Conservation (phyloP, 805 yeast species). For the Wickerhamomyces bisporus region DNA sequence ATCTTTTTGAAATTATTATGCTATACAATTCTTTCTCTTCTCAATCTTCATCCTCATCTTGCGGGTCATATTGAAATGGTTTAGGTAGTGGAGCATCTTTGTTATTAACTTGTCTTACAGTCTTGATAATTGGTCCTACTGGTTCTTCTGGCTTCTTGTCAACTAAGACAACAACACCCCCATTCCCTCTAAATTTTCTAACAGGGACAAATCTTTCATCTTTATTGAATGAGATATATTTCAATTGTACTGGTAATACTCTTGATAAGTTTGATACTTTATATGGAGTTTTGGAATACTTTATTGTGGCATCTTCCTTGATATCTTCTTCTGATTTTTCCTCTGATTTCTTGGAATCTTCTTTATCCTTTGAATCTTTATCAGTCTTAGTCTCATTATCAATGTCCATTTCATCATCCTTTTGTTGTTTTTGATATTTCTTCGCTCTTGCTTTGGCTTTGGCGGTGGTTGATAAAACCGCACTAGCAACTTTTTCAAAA, state of each 20-base stretch:
- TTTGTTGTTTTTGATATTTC: constrained; percentile 48
- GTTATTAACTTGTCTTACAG: constrained; percentile 73
- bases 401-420: constrained; percentile 44
- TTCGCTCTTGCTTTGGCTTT: constrained; percentile 92
- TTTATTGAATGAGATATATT: constrained; percentile 71
- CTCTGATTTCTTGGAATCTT: constrained; percentile 20
- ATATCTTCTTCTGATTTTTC: constrained; percentile 22
- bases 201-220: constrained; percentile 79
- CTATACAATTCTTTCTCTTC: neutral
- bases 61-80: constrained; percentile 51
- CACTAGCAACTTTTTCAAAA: constrained; percentile 86
- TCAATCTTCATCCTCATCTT: constrained; percentile 1
- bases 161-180: constrained; percentile 67
- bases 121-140: constrained; percentile 58
- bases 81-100: constrained; percentile 73
- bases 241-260: constrained; percentile 84
- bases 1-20: neutral
- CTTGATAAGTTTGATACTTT: constrained; percentile 76
- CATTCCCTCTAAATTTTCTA: constrained; percentile 62
- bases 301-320: constrained; percentile 34
- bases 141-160: constrained; percentile 61
- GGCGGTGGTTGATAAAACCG: constrained; percentile 89
- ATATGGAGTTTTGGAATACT: constrained; percentile 60
- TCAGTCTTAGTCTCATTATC: constrained; percentile 31
- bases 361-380: constrained; percentile 11